Evolutionary conservation across 805 yeast species (phyloP), one percentile per base, ranked within the genome.

Genomic region (Torulaspora quercuum): DNA sequence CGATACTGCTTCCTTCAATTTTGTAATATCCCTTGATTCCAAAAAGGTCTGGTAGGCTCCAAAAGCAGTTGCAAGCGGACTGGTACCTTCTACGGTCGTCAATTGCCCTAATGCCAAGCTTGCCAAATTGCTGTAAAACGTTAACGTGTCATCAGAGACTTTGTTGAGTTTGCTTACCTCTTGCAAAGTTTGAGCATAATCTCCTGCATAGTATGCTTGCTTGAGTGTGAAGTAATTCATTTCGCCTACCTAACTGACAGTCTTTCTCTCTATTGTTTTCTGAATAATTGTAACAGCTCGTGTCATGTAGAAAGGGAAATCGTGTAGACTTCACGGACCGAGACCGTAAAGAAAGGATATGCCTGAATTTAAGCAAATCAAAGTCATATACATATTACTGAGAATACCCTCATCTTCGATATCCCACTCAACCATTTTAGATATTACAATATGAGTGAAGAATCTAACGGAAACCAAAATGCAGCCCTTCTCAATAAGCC

Each of bases 141-240:
- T 32, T 6, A 59, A 52, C 23, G 55, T 40, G 37, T 53, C 54
- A 28, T 45, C 49, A 17, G 55, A 43, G 5, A 57, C 44, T 50
- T 70, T 56, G 13, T 68, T 57, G 44, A 67, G 69, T 33, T 64
- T 72, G 5, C 61, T 67, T 21, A 65, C 39, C 23, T 69, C 66
- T 5, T 63, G 53, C 29, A 64, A 49, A 3, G 73, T 75, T 48
- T 69, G 65, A 8, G 62, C 52, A 53, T 69, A 75, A 49, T 76
- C 78, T 33, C 79, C 77, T 8, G 82, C 73, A 57, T 72, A 79
- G 61, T 76, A 80, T 41, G 73, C 75, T 50, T 76, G 80, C 46
- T 76, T 70, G 16, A 79, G 57, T 11, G 68, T 69, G 57, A 69
- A 79, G 23, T 75, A 65, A 49, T 77, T 82, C 56, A 54, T 47